A percentile compares a stretch with the other conserved stretches of the same genome.
phyloP scores from a whole-genome alignment of 2,329 filamentous ascomycete genomes.

The Xylaria multiplex region DNA sequence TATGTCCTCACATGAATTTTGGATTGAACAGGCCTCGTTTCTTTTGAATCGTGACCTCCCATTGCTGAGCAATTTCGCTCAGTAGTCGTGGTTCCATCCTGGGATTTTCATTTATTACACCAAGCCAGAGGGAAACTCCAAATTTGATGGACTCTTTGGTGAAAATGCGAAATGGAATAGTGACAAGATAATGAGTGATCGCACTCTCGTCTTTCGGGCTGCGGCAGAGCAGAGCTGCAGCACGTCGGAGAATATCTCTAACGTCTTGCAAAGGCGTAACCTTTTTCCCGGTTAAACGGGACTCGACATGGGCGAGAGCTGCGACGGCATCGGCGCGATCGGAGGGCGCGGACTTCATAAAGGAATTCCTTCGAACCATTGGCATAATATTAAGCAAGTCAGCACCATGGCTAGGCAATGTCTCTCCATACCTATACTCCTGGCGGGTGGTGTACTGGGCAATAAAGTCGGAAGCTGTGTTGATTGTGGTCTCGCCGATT shows the following conservation, averaged over 20 bases:
- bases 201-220: slow-evolving; percentile 78
- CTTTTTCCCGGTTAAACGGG: slow-evolving; percentile 74
- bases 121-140: slow-evolving; percentile 94
- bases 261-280: slow-evolving; percentile 78
- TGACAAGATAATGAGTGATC: slow-evolving; percentile 87
- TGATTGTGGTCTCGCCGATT: slow-evolving; percentile 78
- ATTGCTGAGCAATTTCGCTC: slow-evolving; percentile 87
- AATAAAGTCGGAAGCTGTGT: slow-evolving; percentile 94
- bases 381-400: slow-evolving; percentile 72
- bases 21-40: slow-evolving; percentile 84
- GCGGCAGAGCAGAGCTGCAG: slow-evolving; percentile 86
- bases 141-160: slow-evolving; percentile 96
- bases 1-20: slow-evolving; percentile 65
- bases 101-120: slow-evolving; percentile 95
- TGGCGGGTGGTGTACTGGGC: slow-evolving; percentile 97
- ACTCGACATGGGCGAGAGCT: slow-evolving; percentile 77
- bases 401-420: slow-evolving; percentile 72
- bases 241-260: slow-evolving; percentile 82
- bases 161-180: slow-evolving; percentile 91
- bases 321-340: slow-evolving; percentile 69
- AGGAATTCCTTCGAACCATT: slow-evolving; percentile 62
- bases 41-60: slow-evolving; percentile 84
- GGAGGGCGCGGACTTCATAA: slow-evolving; percentile 61
- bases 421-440: slow-evolving; percentile 90
- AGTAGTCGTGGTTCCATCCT: slow-evolving; percentile 86